phyloP scores from a whole-genome alignment of 768 basidiomycete species.

The Podaxis rugospora region DNA sequence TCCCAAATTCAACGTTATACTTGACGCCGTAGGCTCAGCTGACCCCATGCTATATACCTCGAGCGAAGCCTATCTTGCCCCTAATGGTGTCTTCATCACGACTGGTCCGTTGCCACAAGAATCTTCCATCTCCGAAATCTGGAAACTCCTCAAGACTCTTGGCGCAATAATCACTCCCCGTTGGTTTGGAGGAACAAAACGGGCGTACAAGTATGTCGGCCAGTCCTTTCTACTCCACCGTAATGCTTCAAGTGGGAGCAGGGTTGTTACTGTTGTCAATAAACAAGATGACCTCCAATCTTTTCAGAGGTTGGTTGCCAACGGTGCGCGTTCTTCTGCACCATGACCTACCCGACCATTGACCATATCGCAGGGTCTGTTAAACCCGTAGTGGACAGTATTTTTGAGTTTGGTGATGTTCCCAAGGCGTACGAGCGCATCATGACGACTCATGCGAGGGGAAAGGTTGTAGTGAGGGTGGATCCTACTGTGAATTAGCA shows the following conservation, averaged over 20 bases:
- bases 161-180: conserved; percentile 35
- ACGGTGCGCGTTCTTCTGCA: conserved; percentile 30
- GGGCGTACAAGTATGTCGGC: conserved; percentile 39
- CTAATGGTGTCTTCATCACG: conserved; percentile 48
- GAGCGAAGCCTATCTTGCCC: conserved; percentile 50
- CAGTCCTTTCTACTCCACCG: neutral
- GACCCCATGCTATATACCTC: conserved; percentile 46
- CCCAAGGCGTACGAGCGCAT: conserved; percentile 59
- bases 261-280: conserved; percentile 28
- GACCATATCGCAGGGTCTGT: conserved; percentile 35
- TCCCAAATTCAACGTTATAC: conserved; percentile 51
- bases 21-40: conserved; percentile 52
- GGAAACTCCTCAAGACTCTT: conserved; percentile 26
- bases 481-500: conserved; percentile 16
- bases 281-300: conserved; percentile 30
- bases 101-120: conserved; percentile 43
- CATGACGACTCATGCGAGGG: conserved; percentile 50
- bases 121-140: conserved; percentile 25
- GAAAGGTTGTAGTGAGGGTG: conserved; percentile 63
- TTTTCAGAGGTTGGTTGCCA: conserved; percentile 32
- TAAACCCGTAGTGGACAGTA: conserved; percentile 55
- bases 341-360: neutral
- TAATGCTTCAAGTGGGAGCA: conserved; percentile 12
- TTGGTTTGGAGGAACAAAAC: conserved; percentile 50
- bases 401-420: conserved; percentile 50